Evolutionary conservation across 805 yeast species (phyloP), one percentile per base, ranked within the genome.

Genomic region (Candida ficus): DNA sequence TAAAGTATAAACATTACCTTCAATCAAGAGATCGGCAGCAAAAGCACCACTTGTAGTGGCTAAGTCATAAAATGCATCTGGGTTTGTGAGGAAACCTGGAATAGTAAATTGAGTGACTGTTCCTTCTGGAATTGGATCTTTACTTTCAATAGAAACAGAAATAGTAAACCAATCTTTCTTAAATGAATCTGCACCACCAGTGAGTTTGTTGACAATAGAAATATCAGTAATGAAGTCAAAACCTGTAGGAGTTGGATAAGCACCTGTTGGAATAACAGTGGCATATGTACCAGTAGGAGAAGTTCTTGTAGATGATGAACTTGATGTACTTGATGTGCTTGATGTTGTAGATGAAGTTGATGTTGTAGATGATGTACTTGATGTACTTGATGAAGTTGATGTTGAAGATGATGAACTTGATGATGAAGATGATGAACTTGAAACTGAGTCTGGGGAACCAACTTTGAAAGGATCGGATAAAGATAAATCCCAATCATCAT

Each of bases 401-500:
- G n/a, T n/a, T n/a, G n/a, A n/a, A n/a, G n/a, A n/a, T n/a, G n/a
- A n/a, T n/a, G 35, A 25, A 7, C n/a, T 16, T 18, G 36, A 16
- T 9, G 33, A n/a, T 4, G 41, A 37, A 5, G 38, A 30, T 21
- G 18, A 16, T 12, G 9, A 25, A 27, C 17, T n/a, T n/a, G n/a
- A 28, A 23, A 6, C 10, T 11, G 14, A 35, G 8, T 18, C 20
- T 4, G 32, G 14, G 17, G 26, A 30, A 28, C 34, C 37, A 27
- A 39, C 28, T 9, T 10, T 23, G 20, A 46, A 43, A 1, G 42
- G 36, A 29, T 40, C 45, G 4, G 47, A 33, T 4, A 43, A 13
- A 32, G 11, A 22, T 18, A 38, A n/a, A 21, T 36, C 33, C 49
- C 49, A 46, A 28, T 46, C 49, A 2, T 33, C 39, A 9, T n/a